phyloP scores from a whole-genome alignment of 305 asterid species.

The Fraxinus nigra region DNA sequence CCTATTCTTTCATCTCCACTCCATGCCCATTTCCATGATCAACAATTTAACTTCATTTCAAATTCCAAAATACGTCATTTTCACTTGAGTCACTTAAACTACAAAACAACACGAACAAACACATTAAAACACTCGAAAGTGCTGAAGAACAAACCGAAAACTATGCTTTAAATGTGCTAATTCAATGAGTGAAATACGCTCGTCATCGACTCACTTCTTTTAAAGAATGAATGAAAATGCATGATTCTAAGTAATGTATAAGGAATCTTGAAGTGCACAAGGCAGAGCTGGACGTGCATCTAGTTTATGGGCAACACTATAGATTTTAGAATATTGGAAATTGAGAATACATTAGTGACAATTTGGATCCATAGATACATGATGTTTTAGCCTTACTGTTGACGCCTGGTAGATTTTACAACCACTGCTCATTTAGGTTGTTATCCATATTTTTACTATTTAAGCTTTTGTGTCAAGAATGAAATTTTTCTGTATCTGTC shows the following conservation, averaged over 20 bases:
- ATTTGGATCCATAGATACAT: not conserved
- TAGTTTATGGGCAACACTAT: not conserved
- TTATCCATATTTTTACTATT: slow-evolving; percentile 1
- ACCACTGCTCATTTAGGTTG: not conserved
- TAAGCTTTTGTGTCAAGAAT: slow-evolving; percentile 11
- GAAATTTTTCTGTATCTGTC: slow-evolving; percentile 9
- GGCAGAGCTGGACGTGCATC: slow-evolving; percentile 4
- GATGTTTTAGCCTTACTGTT: slow-evolving; percentile 4
- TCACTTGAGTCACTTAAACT: too few species aligned
- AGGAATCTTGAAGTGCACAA: slow-evolving; percentile 7
- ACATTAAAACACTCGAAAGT: too few species aligned
- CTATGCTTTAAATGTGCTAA: too few species aligned
- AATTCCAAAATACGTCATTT: too few species aligned
- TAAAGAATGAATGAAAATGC: slow-evolving; percentile 3
- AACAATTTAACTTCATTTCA: too few species aligned
- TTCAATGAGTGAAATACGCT: too few species aligned
- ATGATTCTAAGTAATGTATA: slow-evolving; percentile 12
- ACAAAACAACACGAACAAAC: too few species aligned
- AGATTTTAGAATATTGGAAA: slow-evolving; percentile 7
- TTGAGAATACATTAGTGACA: slow-evolving; percentile 9
- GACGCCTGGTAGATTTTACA: not conserved
- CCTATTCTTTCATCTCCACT: too few species aligned
- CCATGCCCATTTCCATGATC: too few species aligned
- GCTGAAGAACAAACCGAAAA: too few species aligned
- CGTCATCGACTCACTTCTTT: not conserved